A percentile compares a stretch with the other conserved stretches of the same genome.
Conservation (phyloP, 75 land plant species). For the Pinus taeda region DNA sequence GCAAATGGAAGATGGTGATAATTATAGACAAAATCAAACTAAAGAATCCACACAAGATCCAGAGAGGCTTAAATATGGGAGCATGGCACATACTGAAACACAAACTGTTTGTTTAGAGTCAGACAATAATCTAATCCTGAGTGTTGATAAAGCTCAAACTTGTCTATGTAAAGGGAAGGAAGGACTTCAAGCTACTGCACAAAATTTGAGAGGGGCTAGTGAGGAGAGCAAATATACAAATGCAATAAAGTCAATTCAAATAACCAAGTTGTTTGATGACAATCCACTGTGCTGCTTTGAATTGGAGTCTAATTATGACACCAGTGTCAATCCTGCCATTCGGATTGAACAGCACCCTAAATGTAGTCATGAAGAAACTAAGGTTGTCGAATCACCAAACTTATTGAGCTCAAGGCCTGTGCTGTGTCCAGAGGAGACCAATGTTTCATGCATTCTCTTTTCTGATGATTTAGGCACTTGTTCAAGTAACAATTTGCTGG, state of each 20-base stretch:
- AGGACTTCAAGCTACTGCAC: neutral
- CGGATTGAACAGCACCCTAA: neutral
- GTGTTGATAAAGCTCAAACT: neutral
- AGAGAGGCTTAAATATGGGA: neutral
- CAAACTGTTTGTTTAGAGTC: neutral
- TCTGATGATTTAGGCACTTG: too few relatives aligned
- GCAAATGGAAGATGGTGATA: neutral
- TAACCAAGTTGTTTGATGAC: neutral
- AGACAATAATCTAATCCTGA: neutral
- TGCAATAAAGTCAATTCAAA: neutral
- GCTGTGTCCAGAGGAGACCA: neutral
- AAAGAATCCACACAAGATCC: neutral
- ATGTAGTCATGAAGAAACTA: neutral
- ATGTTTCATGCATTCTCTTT: neutral
- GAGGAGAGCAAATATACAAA: neutral
- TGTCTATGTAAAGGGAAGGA: neutral
- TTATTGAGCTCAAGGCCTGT: neutral
- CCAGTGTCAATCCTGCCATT: neutral
- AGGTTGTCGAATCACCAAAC: neutral
- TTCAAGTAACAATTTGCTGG: too few relatives aligned
- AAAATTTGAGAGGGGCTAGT: conserved; percentile 1
- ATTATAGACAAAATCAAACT: neutral
- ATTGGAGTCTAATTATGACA: neutral
- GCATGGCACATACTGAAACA: neutral
- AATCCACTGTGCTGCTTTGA: neutral